These are phyloP conservation scores for Ophiostoma quercus DNA, from an alignment of 2,329 filamentous ascomycete species.

Conservation along the genomic window DNA sequence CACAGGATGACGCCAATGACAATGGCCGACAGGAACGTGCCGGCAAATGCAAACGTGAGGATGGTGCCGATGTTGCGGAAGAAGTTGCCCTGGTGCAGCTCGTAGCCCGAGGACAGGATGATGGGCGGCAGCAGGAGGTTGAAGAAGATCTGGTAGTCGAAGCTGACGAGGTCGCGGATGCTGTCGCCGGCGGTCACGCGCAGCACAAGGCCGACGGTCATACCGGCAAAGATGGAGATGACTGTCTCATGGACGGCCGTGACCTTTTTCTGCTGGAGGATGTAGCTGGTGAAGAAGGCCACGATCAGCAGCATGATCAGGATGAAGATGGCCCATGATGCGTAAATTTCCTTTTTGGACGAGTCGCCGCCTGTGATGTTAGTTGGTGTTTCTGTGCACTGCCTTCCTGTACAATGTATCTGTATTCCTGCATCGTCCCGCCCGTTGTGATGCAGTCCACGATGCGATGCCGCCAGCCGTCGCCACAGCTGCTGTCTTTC, in stretches of 20 bases:
- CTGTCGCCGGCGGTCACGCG: constrained; percentile 74
- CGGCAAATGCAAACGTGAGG: constrained; percentile 92
- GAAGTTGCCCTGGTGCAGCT: constrained; percentile 97
- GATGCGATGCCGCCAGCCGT: constrained; percentile 21
- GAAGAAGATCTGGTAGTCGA: constrained; percentile 99
- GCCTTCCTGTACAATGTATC: no score
- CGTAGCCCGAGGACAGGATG: constrained; percentile 94
- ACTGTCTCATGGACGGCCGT: constrained; percentile 98
- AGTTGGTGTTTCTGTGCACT: constrained; percentile 23
- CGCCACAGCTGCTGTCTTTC: background rate
- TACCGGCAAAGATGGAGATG: constrained; percentile 95
- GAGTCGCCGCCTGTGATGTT: constrained; percentile 61
- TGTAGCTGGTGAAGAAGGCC: constrained; percentile 94
- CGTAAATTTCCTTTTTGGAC: constrained; percentile 86
- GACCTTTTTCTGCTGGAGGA: constrained; percentile 92
- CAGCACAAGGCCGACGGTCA: constrained; percentile 88
- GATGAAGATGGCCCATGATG: constrained; percentile 97
- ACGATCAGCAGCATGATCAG: constrained; percentile 89
- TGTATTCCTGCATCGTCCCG: background rate
- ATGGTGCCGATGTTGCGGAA: constrained; percentile 98
- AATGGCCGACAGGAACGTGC: constrained; percentile 95
- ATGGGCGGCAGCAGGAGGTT: constrained; percentile 97
- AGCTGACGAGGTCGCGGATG: constrained; percentile 86
- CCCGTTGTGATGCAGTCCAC: background rate
- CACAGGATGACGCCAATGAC: constrained; percentile 85